Evolutionary conservation across 306 rosid species (phyloP).

Genomic region (Trifolium fragiferum): DNA sequence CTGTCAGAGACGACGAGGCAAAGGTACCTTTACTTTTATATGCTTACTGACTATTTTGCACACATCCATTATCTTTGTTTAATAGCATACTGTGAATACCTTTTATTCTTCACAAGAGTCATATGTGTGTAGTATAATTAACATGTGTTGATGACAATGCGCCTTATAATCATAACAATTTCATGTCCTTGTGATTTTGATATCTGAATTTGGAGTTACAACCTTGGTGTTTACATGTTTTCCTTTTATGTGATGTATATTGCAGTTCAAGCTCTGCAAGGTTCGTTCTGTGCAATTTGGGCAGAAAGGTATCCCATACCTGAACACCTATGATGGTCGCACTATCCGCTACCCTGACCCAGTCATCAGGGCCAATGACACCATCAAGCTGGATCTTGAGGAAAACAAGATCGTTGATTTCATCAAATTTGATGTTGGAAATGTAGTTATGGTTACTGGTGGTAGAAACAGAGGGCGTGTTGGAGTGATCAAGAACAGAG

Average conservation of each 20-base stretch:
- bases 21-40: slow-evolving; percentile 53
- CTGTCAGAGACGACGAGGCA: slow-evolving; percentile 80
- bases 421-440: slow-evolving; percentile 81
- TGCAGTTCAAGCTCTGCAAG: slow-evolving; percentile 81
- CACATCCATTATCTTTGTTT: not conserved
- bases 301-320: slow-evolving; percentile 78
- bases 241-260: not conserved
- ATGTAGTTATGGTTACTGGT: slow-evolving; percentile 82
- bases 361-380: slow-evolving; percentile 76
- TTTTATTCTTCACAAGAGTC: not conserved
- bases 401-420: slow-evolving; percentile 66
- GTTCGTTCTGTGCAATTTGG: slow-evolving; percentile 84
- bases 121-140: not conserved
- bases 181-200: not conserved
- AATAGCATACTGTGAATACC: not conserved
- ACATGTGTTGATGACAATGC: not conserved
- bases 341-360: slow-evolving; percentile 94
- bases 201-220: not conserved
- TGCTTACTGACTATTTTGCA: not conserved
- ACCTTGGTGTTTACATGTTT: not conserved
- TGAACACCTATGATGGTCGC: slow-evolving; percentile 84
- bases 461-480: slow-evolving; percentile 71
- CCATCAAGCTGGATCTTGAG: slow-evolving; percentile 77
- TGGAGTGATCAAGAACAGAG: slow-evolving; percentile 18
- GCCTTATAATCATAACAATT: not conserved